phyloP scores from a whole-genome alignment of 2,329 filamentous ascomycete species.

The Fusarium sulawesiense region DNA sequence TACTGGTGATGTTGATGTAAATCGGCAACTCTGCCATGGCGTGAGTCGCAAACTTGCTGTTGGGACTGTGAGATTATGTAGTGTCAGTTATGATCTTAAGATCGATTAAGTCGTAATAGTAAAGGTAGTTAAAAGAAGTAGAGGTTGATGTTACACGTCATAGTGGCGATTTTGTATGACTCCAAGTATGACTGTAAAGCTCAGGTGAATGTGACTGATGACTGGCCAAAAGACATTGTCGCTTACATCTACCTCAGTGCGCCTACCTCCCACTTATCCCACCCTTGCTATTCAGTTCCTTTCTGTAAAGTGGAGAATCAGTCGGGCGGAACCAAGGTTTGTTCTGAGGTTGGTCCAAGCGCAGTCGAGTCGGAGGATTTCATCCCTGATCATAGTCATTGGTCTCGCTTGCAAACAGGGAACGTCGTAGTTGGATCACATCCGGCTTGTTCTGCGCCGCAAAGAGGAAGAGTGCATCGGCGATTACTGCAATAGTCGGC shows the following conservation, averaged over 20 bases:
- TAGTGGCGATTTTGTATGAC: not conserved
- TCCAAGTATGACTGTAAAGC: not conserved
- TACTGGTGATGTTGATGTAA: not conserved
- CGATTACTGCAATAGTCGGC: not conserved
- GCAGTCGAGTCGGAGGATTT: not conserved
- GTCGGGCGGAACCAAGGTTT: rapidly evolving
- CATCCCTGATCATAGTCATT: not conserved
- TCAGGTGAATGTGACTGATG: not conserved
- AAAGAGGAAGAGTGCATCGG: not conserved
- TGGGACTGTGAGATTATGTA: rapidly evolving
- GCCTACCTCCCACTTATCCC: rapidly evolving
- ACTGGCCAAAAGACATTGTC: rapidly evolving
- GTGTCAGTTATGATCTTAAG: not conserved
- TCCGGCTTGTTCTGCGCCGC: not conserved
- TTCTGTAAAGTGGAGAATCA: rapidly evolving
- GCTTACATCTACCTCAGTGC: not conserved
- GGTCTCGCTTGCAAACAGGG: no score
- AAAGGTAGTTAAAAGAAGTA: no score
- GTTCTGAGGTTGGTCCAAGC: not conserved
- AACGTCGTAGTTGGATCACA: no score
- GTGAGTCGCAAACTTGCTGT: rapidly evolving
- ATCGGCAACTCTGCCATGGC: not conserved
- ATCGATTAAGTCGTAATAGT: no score
- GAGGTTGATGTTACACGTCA: not conserved
- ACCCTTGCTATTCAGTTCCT: not conserved